Evolutionary conservation across 2,329 filamentous ascomycete genomes (phyloP), one percentile per base, ranked within the genome.

Genomic region (Hymenoscyphus infarciens): DNA sequence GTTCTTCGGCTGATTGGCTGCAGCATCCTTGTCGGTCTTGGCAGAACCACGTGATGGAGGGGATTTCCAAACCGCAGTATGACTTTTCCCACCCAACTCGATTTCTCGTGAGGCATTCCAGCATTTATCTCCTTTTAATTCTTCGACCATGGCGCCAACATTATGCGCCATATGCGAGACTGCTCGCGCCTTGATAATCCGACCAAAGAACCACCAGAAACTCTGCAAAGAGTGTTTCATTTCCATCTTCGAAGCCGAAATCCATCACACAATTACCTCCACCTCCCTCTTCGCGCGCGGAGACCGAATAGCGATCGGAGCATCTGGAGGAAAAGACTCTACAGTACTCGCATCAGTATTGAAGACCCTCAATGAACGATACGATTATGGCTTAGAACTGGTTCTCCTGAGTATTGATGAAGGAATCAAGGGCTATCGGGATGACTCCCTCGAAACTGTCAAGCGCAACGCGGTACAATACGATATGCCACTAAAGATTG

Each of bases 271-370:
- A 4, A 96, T 99, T 71, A 87, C 83, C 29, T 86, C 88, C 1
- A 91, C 90, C 19, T 79, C 82, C n/a, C 84, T 99, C 16, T 99
- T 99, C 77, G 80, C 81, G 54, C 87, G 83, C 1, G 94, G 94
- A 63, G 95, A 99, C 75, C 86, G 84, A 64, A 85, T 99, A 45
- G 96, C 95, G 7, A 97, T 99, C 72, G 96, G 95, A 53, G 95
- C 96, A 57, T 97, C 93, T 1, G 95, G 95, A 61, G 95, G 95
- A 70, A 99, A 99, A 78, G 95, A 99, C 76, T 97, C 92, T 59
- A 99, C 95, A 0, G 95, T 99, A 0, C 82, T 99, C 11, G 95
- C 95, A 4, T 96, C 92, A 0, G 93, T 99, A 0, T 82, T 99
- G 59, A 97, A 97, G 76, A 97, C 92, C 0, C 81, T 99, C 2